These are phyloP conservation scores for Sinapis alba DNA, from an alignment of 441 rosid genomes.

Conservation along the genomic window DNA sequence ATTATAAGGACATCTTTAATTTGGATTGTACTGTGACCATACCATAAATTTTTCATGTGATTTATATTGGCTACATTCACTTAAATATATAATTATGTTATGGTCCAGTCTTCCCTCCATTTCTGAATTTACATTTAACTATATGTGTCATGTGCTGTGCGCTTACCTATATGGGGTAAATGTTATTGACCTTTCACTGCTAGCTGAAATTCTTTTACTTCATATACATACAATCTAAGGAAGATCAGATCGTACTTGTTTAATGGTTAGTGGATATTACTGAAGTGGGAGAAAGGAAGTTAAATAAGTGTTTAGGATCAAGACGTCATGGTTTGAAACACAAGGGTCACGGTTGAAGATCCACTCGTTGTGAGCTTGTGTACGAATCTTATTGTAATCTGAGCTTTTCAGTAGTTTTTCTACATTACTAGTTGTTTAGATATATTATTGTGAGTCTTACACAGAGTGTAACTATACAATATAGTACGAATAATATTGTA, in stretches of 20 bases:
- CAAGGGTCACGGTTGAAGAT: slow-evolving; percentile 37
- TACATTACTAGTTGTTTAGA: neutral
- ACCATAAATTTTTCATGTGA: slow-evolving; percentile 31
- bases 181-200: neutral
- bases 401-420: slow-evolving; percentile 22
- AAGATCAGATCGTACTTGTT: slow-evolving; percentile 16
- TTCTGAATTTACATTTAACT: slow-evolving; percentile 16
- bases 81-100: slow-evolving; percentile 20
- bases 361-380: slow-evolving; percentile 42
- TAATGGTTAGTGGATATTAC: neutral
- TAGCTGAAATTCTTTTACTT: slow-evolving; percentile 8
- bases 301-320: neutral
- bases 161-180: neutral
- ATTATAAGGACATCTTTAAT: slow-evolving; percentile 9
- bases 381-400: slow-evolving; percentile 39
- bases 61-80: slow-evolving; percentile 33
- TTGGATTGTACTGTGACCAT: slow-evolving; percentile 29
- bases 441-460: neutral
- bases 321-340: slow-evolving; percentile 38
- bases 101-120: slow-evolving; percentile 36
- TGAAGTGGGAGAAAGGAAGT: neutral
- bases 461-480: neutral
- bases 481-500: neutral
- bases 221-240: slow-evolving; percentile 27
- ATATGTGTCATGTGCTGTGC: slow-evolving; percentile 4